Evolutionary conservation across 2,329 filamentous ascomycete species (phyloP).

Genomic region (Sphaerulina populicola): DNA sequence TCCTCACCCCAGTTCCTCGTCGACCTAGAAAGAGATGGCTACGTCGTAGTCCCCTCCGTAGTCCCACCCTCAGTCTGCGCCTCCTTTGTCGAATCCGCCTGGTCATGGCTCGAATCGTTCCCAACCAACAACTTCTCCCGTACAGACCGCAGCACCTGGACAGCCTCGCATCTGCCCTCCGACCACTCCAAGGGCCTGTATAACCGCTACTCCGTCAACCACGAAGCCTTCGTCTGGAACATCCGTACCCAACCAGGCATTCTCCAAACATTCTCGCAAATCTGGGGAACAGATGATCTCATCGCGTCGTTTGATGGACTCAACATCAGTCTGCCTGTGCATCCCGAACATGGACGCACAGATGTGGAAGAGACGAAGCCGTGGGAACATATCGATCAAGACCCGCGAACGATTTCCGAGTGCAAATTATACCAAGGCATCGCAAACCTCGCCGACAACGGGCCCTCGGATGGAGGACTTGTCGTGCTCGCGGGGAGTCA

Average conservation of each 20-base stretch:
- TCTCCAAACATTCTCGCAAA: conserved; percentile 16
- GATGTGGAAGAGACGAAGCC: conserved; percentile 15
- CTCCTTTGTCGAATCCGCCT: conserved; percentile 11
- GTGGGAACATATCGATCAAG: conserved; percentile 20
- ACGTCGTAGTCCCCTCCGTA: conserved; percentile 16
- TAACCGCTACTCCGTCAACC: conserved; percentile 20
- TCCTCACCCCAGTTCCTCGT: conserved; percentile 14
- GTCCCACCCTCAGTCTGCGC: conserved; percentile 14
- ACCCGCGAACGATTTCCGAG: conserved; percentile 17
- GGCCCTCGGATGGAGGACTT: conserved; percentile 42
- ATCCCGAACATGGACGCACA: conserved; percentile 13
- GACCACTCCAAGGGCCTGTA: conserved; percentile 17
- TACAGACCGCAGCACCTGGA: conserved; percentile 19
- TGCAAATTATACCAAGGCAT: conserved; percentile 23
- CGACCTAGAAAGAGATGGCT: conserved; percentile 19
- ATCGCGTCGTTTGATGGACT: conserved; percentile 25
- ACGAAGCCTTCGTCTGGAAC: conserved; percentile 27
- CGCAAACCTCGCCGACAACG: conserved; percentile 35
- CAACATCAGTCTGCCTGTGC: conserved; percentile 21
- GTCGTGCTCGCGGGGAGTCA: conserved; percentile 39
- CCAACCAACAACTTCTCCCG: conserved; percentile 17
- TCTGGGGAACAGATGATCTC: conserved; percentile 25
- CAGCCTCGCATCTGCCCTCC: conserved; percentile 14
- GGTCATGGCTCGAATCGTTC: conserved; percentile 18
- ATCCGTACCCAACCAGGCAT: conserved; percentile 22